These are phyloP conservation scores for Erythrophleum ivorense DNA, from an alignment of 331 rosid genomes.

Conservation along the genomic window DNA sequence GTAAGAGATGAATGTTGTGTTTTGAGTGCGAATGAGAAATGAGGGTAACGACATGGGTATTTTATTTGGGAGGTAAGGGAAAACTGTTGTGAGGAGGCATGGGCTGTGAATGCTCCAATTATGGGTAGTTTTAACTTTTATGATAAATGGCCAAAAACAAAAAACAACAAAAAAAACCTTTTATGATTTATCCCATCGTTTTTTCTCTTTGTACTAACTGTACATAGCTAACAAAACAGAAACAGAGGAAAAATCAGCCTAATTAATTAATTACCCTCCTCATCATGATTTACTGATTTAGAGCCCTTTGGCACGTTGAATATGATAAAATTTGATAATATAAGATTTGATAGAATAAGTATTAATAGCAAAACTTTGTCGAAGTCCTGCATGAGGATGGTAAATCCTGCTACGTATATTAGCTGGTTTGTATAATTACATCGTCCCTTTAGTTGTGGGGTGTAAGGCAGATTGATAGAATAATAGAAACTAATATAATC, in stretches of 20 bases:
- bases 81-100: not conserved
- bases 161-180: not conserved
- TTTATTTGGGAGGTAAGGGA: not conserved
- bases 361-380: too few relatives aligned
- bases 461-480: too few relatives aligned
- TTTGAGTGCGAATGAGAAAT: not conserved
- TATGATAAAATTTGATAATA: too few relatives aligned
- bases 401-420: too few relatives aligned
- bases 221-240: not conserved
- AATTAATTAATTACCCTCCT: not conserved
- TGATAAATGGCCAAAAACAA: too few relatives aligned
- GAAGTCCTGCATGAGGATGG: too few relatives aligned
- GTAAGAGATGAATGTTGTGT: not conserved
- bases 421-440: too few relatives aligned
- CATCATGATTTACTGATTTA: too few relatives aligned
- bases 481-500: too few relatives aligned
- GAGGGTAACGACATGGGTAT: not conserved
- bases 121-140: not conserved
- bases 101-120: slow-evolving; percentile 41
- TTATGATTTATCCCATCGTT: not conserved
- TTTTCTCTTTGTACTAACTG: not conserved
- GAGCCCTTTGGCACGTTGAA: too few relatives aligned
- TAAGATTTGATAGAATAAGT: too few relatives aligned
- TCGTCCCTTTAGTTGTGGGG: too few relatives aligned
- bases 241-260: not conserved